Base-by-base conservation (phyloP, 768 basidiomycete genomes). In the Antrodiella citrinella region DNA sequence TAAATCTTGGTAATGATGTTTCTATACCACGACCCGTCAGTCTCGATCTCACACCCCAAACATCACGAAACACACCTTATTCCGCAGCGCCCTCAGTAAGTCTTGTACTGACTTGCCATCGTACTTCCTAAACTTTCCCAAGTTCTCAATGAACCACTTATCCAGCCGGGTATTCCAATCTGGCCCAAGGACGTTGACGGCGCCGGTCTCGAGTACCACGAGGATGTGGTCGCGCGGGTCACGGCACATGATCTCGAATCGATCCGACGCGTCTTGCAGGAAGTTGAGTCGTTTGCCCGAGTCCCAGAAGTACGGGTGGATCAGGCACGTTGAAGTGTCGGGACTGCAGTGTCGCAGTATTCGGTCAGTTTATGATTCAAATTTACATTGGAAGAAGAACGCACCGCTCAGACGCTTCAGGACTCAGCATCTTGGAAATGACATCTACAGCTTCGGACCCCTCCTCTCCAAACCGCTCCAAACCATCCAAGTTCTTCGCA, bases 301-400 rank as follows among this genome's bases (percentile, higher is more conserved):
- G 49, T 92, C 84, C 96, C 96, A 99, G 73, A 97, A 99, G 74
- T 89, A 95, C 0, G 96, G 96, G 69, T 98, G 95, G 19, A 87
- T 70, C 18, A 98, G 74, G 65, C 86, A 88, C n/a, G 80, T 80
- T 11, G 78, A 80, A 4, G 94, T 95, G 56, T 93, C 86, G 1
- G 94, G 96, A 61, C 95, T 91, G 59, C 4, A 26, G 35, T 44
- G 57, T 12, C 54, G 44, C 41, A 46, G 57, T 50, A 11, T 35
- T 44, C 15, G 21, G 38, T 4, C 15, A 11, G 15, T 7, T n/a
- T n/a, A 15, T 15, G 30, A 15, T 7, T 15, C 15, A 19, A 18
- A 4, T 2, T 22, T 48, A n/a, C 19, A 30, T 51, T 20, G 20
- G 4, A 12, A 53, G 35, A n/a, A 26, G n/a, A 24, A 69, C 83